phyloP scores from a whole-genome alignment of 768 basidiomycete genomes.

The Suillus discolor region DNA sequence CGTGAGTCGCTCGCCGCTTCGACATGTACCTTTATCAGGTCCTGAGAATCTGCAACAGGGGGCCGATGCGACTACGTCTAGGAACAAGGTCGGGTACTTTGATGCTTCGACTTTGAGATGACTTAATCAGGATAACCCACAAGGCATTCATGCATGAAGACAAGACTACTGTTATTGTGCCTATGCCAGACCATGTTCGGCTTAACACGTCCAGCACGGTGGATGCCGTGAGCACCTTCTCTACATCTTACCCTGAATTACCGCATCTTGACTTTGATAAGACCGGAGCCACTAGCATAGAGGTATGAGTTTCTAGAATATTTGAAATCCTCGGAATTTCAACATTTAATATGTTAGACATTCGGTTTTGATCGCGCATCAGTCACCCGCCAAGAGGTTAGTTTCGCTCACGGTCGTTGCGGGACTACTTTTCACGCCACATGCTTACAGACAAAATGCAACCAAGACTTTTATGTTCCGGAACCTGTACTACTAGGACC shows the following conservation, averaged over 20 bases:
- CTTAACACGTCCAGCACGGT: background rate
- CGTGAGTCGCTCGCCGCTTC: background rate
- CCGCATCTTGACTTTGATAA: background rate
- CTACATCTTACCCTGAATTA: background rate
- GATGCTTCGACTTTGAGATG: background rate
- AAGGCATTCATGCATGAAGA: background rate
- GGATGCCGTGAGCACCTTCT: background rate
- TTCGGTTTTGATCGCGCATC: background rate
- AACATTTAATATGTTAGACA: background rate
- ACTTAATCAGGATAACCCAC: background rate
- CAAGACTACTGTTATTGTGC: background rate
- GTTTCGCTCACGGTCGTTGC: background rate
- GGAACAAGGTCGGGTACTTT: background rate
- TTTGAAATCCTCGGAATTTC: background rate
- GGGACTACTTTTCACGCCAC: constrained; percentile 1
- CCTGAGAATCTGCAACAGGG: background rate
- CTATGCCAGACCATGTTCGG: background rate
- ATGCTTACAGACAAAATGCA: background rate
- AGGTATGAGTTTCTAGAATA: background rate
- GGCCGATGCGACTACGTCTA: no score
- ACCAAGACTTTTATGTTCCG: background rate
- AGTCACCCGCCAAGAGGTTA: constrained; percentile 1
- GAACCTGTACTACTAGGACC: background rate
- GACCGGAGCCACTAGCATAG: background rate
- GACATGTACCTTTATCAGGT: background rate